A percentile compares a stretch with the other conserved stretches of the same genome.
Evolutionary conservation across 2,329 filamentous ascomycete species (phyloP).

Genomic region (Xylariaceae sp.): DNA sequence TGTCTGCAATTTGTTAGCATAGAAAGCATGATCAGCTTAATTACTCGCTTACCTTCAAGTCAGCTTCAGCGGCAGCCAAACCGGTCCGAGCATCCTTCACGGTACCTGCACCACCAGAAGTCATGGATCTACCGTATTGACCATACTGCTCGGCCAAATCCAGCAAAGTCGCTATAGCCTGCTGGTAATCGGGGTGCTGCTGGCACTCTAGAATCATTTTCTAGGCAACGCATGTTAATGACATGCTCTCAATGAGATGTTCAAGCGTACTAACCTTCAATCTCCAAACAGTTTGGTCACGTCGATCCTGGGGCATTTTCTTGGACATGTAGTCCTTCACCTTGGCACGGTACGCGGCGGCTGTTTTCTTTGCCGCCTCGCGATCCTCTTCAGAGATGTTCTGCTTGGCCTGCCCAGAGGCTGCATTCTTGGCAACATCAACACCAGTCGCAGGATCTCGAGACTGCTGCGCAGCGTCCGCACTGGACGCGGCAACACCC

Average conservation of each 20-base stretch:
- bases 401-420: constrained; percentile 54
- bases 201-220: constrained; percentile 98
- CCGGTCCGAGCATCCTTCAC: constrained; percentile 69
- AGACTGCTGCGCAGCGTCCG: constrained; percentile 34
- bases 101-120: constrained; percentile 60
- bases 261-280: constrained; percentile 50
- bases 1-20: constrained; percentile 51
- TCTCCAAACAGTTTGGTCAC: constrained; percentile 86
- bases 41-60: constrained; percentile 60
- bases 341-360: constrained; percentile 33
- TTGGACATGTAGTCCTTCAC: constrained; percentile 71
- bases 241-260: constrained; percentile 57
- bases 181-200: constrained; percentile 87
- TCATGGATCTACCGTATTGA: constrained; percentile 64
- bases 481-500: constrained; percentile 50
- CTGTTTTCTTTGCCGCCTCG: constrained; percentile 27
- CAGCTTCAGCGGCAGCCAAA: constrained; percentile 68
- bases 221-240: constrained; percentile 37
- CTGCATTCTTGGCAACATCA: constrained; percentile 19
- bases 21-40: constrained; percentile 7
- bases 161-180: constrained; percentile 85
- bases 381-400: constrained; percentile 60
- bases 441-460: constrained; percentile 22
- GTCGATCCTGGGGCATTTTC: constrained; percentile 89
- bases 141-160: constrained; percentile 80